A percentile compares a stretch with the other conserved stretches of the same genome.
These are phyloP conservation scores for Yamadazyma spencermartinsiae DNA, from an alignment of 1,139 yeast species.

Conservation along the genomic window DNA sequence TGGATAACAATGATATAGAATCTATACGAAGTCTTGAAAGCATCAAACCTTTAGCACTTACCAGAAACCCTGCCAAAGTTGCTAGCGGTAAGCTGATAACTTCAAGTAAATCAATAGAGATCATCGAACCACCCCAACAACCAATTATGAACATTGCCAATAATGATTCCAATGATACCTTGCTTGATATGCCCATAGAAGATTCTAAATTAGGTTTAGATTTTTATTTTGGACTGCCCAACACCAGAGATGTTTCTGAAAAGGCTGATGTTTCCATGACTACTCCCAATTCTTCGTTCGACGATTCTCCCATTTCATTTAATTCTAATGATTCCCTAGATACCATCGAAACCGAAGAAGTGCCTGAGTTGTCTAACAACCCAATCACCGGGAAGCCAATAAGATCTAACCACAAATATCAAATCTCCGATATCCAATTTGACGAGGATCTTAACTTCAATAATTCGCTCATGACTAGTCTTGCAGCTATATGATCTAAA, in stretches of 20 bases:
- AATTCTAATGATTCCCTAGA: constrained; percentile 10
- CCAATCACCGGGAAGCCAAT: constrained; percentile 8
- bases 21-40: constrained; percentile 12
- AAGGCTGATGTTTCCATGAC: neutral
- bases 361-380: neutral
- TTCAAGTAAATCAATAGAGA: constrained; percentile 5
- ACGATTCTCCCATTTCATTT: constrained; percentile 10
- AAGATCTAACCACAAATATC: constrained; percentile 9
- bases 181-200: constrained; percentile 16
- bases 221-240: constrained; percentile 5
- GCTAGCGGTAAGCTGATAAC: neutral
- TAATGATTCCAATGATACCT: constrained; percentile 21
- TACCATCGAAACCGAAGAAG: constrained; percentile 11
- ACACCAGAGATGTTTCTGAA: neutral
- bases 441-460: constrained; percentile 12
- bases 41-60: constrained; percentile 26
- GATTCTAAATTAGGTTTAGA: constrained; percentile 11
- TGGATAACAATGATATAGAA: constrained; percentile 15
- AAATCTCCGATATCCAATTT: constrained; percentile 11
- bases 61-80: constrained; percentile 18
- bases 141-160: constrained; percentile 7
- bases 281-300: neutral
- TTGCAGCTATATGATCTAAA: constrained; percentile 1
- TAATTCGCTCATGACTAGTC: constrained; percentile 3
- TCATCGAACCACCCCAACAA: constrained; percentile 1